Evolutionary conservation across 257 asterid genomes (phyloP).

Genomic region (Gynochthodes officinalis): DNA sequence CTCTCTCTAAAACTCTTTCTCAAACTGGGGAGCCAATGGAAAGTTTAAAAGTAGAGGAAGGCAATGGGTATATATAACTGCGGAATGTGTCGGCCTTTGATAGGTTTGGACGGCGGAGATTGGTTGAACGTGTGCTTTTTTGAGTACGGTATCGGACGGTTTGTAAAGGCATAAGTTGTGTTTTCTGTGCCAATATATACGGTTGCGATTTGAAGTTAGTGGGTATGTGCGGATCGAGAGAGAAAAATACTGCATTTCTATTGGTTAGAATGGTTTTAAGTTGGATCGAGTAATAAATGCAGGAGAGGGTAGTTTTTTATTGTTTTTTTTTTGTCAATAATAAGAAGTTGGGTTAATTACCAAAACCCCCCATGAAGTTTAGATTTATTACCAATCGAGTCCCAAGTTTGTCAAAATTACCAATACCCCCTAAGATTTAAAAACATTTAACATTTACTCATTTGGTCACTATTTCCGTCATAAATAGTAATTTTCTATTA

Average conservation of each 20-base stretch:
- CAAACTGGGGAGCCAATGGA: slow-evolving; percentile 13
- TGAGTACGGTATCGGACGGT: slow-evolving; percentile 43
- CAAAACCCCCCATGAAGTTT: too few relatives aligned
- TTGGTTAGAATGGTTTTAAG: slow-evolving; percentile 30
- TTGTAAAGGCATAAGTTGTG: slow-evolving; percentile 39
- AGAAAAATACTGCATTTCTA: slow-evolving; percentile 13
- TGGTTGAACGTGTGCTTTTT: slow-evolving; percentile 32
- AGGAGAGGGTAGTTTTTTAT: not conserved
- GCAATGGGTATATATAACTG: slow-evolving; percentile 34
- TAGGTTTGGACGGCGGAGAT: slow-evolving; percentile 46
- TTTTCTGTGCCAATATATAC: slow-evolving; percentile 40
- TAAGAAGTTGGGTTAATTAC: too few relatives aligned
- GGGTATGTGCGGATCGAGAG: slow-evolving; percentile 39
- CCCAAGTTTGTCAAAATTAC: too few relatives aligned
- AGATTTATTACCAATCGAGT: too few relatives aligned
- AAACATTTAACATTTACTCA: too few relatives aligned
- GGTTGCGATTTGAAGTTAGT: slow-evolving; percentile 37
- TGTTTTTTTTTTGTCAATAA: too few relatives aligned
- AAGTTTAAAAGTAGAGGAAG: not conserved
- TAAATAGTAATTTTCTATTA: too few relatives aligned
- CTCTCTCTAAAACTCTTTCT: slow-evolving; percentile 2
- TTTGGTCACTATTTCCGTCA: too few relatives aligned
- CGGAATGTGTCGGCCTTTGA: slow-evolving; percentile 10
- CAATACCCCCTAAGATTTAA: too few relatives aligned
- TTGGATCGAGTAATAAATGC: slow-evolving; percentile 3